Conservation (phyloP, 306 rosid genomes). For the Argentina anserina region DNA sequence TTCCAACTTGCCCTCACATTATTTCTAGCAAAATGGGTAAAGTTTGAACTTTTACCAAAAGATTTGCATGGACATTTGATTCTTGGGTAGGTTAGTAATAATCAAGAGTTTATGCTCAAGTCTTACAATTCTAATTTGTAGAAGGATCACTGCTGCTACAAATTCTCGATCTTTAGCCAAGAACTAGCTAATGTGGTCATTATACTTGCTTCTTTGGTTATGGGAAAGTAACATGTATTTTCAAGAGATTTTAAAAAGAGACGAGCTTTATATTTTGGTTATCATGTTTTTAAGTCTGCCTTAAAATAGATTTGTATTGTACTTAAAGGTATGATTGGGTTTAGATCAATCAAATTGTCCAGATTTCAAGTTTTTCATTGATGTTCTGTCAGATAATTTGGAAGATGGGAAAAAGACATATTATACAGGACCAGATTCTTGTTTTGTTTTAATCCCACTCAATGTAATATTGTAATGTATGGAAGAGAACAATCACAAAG, state of each 20-base stretch:
- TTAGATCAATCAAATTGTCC: not conserved
- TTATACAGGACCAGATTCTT: not conserved
- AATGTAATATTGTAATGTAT: not conserved
- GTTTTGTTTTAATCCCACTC: not conserved
- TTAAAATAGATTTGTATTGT: not conserved
- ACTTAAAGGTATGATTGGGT: not conserved
- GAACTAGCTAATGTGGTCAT: not conserved
- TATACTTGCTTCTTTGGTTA: not conserved
- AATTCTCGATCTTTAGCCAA: not conserved
- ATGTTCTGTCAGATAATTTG: not conserved
- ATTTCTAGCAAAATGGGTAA: not conserved
- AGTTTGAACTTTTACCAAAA: not conserved
- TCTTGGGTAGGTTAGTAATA: not conserved
- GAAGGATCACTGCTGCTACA: not conserved
- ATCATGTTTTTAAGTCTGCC: not conserved
- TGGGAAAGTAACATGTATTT: not conserved
- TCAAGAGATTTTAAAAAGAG: not conserved
- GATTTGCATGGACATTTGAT: not conserved
- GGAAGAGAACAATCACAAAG: not conserved
- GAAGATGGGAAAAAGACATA: no score
- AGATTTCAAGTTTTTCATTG: not conserved
- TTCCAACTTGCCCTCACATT: conserved; percentile 34
- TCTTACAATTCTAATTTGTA: not conserved
- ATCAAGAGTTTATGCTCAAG: not conserved
- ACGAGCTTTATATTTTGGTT: not conserved